Base-by-base conservation (phyloP, 2,329 filamentous ascomycete species). In the Byssochlamys sp. region DNA sequence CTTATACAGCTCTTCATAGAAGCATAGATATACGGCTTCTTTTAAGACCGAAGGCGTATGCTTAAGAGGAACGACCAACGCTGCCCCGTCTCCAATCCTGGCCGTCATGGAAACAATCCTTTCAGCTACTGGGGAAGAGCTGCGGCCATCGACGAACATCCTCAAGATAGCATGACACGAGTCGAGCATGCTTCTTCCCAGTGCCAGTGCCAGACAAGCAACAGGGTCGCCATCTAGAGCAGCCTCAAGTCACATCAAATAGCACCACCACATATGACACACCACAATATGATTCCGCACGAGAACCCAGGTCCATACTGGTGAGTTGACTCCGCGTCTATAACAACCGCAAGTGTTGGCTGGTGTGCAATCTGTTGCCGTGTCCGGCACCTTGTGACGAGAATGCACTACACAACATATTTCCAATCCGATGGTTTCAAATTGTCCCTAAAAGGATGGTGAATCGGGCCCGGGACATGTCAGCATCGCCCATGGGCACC, bases 391-490 rank as follows among this genome's bases (percentile, higher is more conserved):
- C 25, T 26, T 24, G 25, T 26, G 10, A 27, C n/a, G 49, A 51
- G 49, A 51, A 51, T 9, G 27, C 49, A 28, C 49, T 26, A 63
- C 62, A 63, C 61, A 63, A 65, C 62, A 39, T 52, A 49, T 31
- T 31, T 70, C 74, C 70, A 82, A 84, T 86, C 83, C 83, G 83
- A 81, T 79, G 71, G 58, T 66, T 61, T 70, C 82, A 85, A 68
- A 84, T 82, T 86, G 82, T 78, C 80, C 79, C 77, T 78, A 69
- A 57, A 72, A 77, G 78, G 81, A 82, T 86, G 83, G 84, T 86
- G 78, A 81, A 72, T 57, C 78, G 81, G 78, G 73, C 81, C 81
- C 80, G 75, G 77, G 76, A 83, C 83, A 87, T 85, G 61, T 85
- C 83, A 82, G 76, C 84, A 85, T 79, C 66, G 69, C 70, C 70